These are phyloP conservation scores for Coccomyxa sp. DNA, from an alignment of 139 green algal genomes.

Conservation along the genomic window DNA sequence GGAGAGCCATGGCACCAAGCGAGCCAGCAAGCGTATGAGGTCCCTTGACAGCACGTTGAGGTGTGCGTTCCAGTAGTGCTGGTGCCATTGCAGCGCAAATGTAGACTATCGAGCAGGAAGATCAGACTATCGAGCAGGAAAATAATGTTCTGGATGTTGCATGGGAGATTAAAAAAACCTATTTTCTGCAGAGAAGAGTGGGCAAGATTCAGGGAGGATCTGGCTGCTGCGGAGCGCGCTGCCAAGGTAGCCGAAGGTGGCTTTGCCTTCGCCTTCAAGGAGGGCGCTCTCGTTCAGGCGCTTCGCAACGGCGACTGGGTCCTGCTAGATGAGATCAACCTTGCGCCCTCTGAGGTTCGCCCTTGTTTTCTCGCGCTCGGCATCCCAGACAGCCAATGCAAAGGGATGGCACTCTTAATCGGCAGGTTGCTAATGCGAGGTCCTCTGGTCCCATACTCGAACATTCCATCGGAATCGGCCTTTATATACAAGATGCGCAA, in stretches of 20 bases:
- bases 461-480: background rate
- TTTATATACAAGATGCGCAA: background rate
- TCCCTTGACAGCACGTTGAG: background rate
- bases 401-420: too few species aligned
- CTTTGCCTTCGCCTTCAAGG: constrained; percentile 93
- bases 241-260: constrained; percentile 60
- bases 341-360: constrained; percentile 73
- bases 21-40: background rate
- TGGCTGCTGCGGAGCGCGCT: constrained; percentile 66
- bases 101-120: too few species aligned
- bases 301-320: constrained; percentile 91
- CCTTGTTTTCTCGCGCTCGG: background rate
- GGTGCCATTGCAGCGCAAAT: background rate
- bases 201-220: constrained; percentile 59
- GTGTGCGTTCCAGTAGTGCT: background rate
- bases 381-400: too few species aligned
- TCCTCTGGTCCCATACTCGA: background rate
- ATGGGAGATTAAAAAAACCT: too few species aligned
- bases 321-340: constrained; percentile 96
- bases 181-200: constrained; percentile 41
- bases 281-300: constrained; percentile 86
- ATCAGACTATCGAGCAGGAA: too few species aligned
- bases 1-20: background rate
- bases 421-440: background rate
- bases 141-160: too few species aligned